phyloP scores from a whole-genome alignment of 208 protist species.

The Naegleria gruberi region DNA sequence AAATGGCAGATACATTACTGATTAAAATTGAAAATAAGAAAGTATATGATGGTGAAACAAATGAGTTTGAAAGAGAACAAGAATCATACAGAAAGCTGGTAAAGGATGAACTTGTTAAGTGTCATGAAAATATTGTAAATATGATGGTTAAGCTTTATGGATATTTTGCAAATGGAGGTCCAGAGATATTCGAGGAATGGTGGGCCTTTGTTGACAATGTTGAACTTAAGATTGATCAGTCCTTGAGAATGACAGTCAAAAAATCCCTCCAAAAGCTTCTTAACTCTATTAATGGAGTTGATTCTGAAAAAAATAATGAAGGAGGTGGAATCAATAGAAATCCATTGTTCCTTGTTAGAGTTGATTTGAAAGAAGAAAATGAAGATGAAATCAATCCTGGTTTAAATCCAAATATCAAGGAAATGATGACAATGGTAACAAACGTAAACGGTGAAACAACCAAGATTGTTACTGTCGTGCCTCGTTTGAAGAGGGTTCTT shows the following conservation, averaged over 20 bases:
- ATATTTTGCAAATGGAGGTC: slow-evolving; percentile 68
- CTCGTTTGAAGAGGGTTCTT: slow-evolving; percentile 71
- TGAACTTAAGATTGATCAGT: slow-evolving; percentile 83
- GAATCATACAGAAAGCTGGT: slow-evolving; percentile 59
- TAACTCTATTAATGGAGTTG: slow-evolving; percentile 73
- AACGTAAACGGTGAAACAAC: slow-evolving; percentile 79
- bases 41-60: slow-evolving; percentile 62
- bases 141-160: slow-evolving; percentile 68
- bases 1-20: slow-evolving; percentile 77
- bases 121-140: slow-evolving; percentile 68
- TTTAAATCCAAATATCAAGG: slow-evolving; percentile 70
- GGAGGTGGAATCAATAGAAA: slow-evolving; percentile 36
- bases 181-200: slow-evolving; percentile 77
- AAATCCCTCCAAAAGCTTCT: slow-evolving; percentile 79
- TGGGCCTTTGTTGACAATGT: slow-evolving; percentile 73
- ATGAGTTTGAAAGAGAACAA: slow-evolving; percentile 74
- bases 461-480: slow-evolving; percentile 67
- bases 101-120: slow-evolving; percentile 56
- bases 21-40: slow-evolving; percentile 86
- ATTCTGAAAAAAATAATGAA: slow-evolving; percentile 66
- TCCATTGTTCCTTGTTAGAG: slow-evolving; percentile 81
- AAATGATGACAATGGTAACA: slow-evolving; percentile 76
- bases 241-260: slow-evolving; percentile 84
- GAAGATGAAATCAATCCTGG: slow-evolving; percentile 67
- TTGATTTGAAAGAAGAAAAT: slow-evolving; percentile 70